Base-by-base conservation (phyloP, 2,329 filamentous ascomycete genomes). In the Aspergillus pseudoterreus region DNA sequence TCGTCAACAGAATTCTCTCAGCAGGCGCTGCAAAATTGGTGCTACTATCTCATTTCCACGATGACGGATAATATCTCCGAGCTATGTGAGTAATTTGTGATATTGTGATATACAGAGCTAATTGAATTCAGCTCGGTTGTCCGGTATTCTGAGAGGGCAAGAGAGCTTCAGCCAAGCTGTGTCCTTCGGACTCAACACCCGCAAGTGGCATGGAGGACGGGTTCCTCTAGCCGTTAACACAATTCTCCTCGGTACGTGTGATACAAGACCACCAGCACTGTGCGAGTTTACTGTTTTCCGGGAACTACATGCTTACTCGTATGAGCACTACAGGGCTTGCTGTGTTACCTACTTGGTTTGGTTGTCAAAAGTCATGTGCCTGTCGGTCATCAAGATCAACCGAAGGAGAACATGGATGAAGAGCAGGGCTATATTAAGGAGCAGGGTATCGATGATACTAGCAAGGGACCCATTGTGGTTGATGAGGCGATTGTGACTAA, bases 11-110 rank as follows among this genome's bases (percentile, higher is more conserved):
- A 62, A 47, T 81, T 81, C 55, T 68, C 78, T 2, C 69, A 77
- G 2, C 79, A 82, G 58, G 69, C 76, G 0, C 60, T 81, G 17
- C 79, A 82, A 60, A 82, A 81, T 49, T 82, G 77, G 77, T 67
- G 82, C 1, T 82, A 82, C 55, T 82, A 81, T 56, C 66, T 82
- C 15, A 65, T 82, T 1, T 76, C 78, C 0, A 80, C 75, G 4
- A 81, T 76, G 67, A 81, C 78, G 0, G 76, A 82, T 47, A 80
- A 81, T 45, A 80, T 82, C 51, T 78, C 78, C 0, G 78, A 83
- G 55, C 56, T 69, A 2, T 61, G 61, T 62, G 57, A 41, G 61
- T 54, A 2, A 30, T 4, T 11, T 30, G 2, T 30, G 3, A 10
- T 30, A 30, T 30, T 2, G 27, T 30, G 27, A 1, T 30, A 30